These are phyloP conservation scores for Daedaleopsis nitida DNA, from an alignment of 768 basidiomycete genomes.

Conservation along the genomic window DNA sequence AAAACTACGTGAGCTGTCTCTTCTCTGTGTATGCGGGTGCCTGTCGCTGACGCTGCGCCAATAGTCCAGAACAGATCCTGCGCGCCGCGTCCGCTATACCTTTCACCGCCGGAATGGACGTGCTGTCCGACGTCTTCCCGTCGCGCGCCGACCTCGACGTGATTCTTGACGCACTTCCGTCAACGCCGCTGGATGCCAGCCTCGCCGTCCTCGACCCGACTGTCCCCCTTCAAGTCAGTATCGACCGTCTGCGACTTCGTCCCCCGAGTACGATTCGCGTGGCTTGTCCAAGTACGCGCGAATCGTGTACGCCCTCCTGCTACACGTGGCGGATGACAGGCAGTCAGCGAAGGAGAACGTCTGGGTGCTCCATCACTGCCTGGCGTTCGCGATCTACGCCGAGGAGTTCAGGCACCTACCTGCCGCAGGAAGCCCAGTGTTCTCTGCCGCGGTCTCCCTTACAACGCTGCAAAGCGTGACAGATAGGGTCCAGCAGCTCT, in stretches of 20 bases:
- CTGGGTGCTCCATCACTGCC: constrained; percentile 72
- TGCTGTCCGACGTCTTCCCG: constrained; percentile 56
- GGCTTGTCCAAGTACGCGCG: constrained; percentile 71
- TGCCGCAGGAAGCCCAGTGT: constrained; percentile 48
- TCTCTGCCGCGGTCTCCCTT: constrained; percentile 40
- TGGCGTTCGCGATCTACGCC: constrained; percentile 63
- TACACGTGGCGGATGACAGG: constrained; percentile 59
- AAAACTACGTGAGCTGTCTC: constrained; percentile 32
- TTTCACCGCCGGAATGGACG: constrained; percentile 40
- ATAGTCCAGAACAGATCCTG: constrained; percentile 31
- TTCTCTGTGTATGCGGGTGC: neutral
- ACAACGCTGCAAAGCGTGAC: constrained; percentile 43
- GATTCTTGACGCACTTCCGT: constrained; percentile 45
- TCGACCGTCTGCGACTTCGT: constrained; percentile 5
- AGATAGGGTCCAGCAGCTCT: constrained; percentile 50
- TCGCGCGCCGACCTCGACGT: constrained; percentile 45
- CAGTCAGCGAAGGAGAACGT: constrained; percentile 56
- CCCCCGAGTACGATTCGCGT: constrained; percentile 40
- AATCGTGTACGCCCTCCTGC: constrained; percentile 54
- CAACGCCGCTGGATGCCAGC: constrained; percentile 51
- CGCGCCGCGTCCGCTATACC: constrained; percentile 28
- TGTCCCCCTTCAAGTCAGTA: constrained; percentile 45
- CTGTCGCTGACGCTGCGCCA: neutral
- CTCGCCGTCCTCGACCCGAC: constrained; percentile 62
- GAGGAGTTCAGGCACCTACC: constrained; percentile 61